Evolutionary conservation across 148 eudicot species (phyloP).

Genomic region (Rhododendron henanense): DNA sequence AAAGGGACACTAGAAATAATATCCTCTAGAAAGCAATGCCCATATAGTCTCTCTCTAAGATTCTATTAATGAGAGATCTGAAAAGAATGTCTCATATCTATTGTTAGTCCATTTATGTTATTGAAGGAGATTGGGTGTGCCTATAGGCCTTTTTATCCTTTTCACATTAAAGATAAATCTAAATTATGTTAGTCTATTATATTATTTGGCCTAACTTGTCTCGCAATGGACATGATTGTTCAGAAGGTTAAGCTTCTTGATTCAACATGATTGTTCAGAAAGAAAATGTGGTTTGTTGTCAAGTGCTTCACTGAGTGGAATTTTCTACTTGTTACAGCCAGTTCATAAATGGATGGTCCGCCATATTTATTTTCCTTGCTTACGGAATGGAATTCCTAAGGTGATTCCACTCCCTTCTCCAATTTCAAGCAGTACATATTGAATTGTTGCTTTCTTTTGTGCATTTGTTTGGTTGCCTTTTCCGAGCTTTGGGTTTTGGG

Average conservation of each 20-base stretch:
- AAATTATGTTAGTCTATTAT: too few relatives aligned
- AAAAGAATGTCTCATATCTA: neutral
- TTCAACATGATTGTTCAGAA: neutral
- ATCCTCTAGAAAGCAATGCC: neutral
- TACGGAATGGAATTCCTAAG: conserved; percentile 86
- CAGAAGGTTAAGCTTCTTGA: neutral
- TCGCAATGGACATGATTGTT: too few relatives aligned
- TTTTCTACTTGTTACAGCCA: conserved; percentile 49
- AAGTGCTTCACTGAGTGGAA: conserved; percentile 14
- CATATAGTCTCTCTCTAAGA: neutral
- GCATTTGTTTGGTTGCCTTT: neutral
- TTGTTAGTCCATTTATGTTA: neutral
- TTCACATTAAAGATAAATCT: neutral
- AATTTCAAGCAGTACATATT: neutral
- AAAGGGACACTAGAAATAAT: neutral
- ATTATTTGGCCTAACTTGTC: neutral
- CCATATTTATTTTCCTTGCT: conserved; percentile 85
- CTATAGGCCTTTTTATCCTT: neutral
- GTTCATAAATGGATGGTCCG: conserved; percentile 99
- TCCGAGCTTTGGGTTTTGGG: neutral
- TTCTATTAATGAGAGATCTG: neutral
- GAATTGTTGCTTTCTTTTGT: neutral
- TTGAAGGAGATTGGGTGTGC: neutral
- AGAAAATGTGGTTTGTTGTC: neutral
- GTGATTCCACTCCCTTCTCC: conserved; percentile 29